Percentiles rank a stretch among this genome's conserved stretches.
Evolutionary conservation across 331 rosid genomes (phyloP).

Genomic region (Malus hybrid): DNA sequence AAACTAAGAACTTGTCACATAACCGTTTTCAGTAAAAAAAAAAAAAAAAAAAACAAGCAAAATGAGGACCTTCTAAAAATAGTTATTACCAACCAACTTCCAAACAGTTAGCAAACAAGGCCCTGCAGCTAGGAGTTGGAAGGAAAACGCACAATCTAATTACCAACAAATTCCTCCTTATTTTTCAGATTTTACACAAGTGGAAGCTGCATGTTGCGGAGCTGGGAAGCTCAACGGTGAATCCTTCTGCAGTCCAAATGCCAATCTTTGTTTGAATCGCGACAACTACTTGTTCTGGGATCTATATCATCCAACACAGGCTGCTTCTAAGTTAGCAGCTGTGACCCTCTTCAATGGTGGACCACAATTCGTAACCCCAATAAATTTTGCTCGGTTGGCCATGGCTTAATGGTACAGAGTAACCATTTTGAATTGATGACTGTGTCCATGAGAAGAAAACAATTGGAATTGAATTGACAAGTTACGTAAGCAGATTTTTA

Average conservation of each 20-base stretch:
- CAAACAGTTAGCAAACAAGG: too few species aligned
- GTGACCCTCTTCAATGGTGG: constrained; percentile 1
- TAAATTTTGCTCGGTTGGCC: constrained; percentile 20
- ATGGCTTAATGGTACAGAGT: background rate
- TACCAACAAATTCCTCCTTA: background rate
- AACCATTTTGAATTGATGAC: background rate
- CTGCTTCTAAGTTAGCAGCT: constrained; percentile 23
- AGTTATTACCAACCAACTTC: too few species aligned
- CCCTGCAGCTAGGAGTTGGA: background rate
- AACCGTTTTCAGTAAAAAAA: too few species aligned
- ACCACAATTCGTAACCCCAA: constrained; percentile 11
- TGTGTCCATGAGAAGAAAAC: background rate
- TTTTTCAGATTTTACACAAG: constrained; percentile 13
- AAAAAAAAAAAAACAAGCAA: background rate
- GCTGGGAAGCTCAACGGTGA: constrained; percentile 19
- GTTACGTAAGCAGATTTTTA: background rate
- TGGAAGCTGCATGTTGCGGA: constrained; percentile 21
- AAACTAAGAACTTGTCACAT: too few species aligned
- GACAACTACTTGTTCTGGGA: constrained; percentile 19
- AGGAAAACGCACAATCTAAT: background rate
- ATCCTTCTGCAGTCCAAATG: background rate
- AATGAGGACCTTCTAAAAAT: background rate
- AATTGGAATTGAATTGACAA: background rate
- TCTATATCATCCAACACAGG: constrained; percentile 19
- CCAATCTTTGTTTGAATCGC: constrained; percentile 6